Evolutionary conservation across 257 asterid species (phyloP).

Genomic region (Solanum corneliomulleri): DNA sequence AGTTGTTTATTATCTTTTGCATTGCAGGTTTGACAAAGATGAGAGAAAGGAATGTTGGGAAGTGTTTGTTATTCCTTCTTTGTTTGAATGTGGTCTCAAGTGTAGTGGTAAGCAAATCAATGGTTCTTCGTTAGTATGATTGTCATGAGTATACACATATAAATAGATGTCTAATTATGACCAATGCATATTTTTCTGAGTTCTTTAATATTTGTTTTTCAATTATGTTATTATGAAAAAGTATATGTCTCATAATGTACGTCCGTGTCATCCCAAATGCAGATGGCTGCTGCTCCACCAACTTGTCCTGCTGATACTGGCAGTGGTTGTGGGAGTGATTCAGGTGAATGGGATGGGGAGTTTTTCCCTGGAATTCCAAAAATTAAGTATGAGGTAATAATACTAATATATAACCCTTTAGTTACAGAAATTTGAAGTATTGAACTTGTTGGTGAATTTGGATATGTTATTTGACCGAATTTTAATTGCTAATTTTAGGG

Average conservation of each 20-base stretch:
- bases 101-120: constrained; percentile 32
- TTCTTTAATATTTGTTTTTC: background rate
- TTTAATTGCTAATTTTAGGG: constrained; percentile 36
- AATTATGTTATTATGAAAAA: background rate
- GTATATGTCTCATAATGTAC: background rate
- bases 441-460: background rate
- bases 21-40: background rate
- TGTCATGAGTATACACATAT: too few species aligned
- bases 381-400: constrained; percentile 72
- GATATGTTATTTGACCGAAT: background rate
- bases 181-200: background rate
- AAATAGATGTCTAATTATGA: background rate
- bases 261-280: constrained; percentile 1
- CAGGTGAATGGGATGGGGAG: constrained; percentile 78
- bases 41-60: constrained; percentile 25
- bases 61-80: constrained; percentile 21
- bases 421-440: background rate
- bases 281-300: constrained; percentile 64
- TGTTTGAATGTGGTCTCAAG: constrained; percentile 17
- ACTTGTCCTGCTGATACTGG: constrained; percentile 71
- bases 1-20: background rate
- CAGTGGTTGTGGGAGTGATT: constrained; percentile 26
- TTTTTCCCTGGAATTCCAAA: constrained; percentile 75
- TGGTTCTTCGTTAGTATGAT: background rate
- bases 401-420: background rate